phyloP scores from a whole-genome alignment of 495 filamentous ascomycete genomes.

The Aspergillus taichungensis region DNA sequence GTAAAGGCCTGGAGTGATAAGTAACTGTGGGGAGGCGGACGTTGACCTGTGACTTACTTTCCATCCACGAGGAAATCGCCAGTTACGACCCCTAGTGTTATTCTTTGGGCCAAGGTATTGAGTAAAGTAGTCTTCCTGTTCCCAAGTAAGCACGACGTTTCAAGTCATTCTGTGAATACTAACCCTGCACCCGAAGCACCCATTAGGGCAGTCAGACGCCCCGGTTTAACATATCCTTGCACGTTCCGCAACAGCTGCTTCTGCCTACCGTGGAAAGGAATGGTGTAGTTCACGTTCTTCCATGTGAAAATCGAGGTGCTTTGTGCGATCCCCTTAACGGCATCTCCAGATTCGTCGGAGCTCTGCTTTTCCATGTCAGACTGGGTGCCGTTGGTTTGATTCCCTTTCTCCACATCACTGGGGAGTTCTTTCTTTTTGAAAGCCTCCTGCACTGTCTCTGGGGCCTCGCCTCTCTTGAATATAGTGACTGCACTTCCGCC shows the following conservation, averaged over 20 bases:
- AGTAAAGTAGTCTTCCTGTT: slow-evolving; percentile 46
- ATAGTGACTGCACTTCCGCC: slow-evolving; percentile 63
- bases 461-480: slow-evolving; percentile 55
- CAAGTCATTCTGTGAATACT: slow-evolving; percentile 2
- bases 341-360: slow-evolving; percentile 11
- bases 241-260: slow-evolving; percentile 53
- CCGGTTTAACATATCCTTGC: slow-evolving; percentile 62
- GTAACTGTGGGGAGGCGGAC: neutral
- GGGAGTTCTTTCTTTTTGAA: slow-evolving; percentile 22
- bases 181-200: slow-evolving; percentile 56
- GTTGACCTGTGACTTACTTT: slow-evolving; percentile 16
- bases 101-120: slow-evolving; percentile 46
- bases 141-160: slow-evolving; percentile 2
- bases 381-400: slow-evolving; percentile 17
- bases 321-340: slow-evolving; percentile 40
- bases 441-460: slow-evolving; percentile 41
- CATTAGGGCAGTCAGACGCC: slow-evolving; percentile 64
- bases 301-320: slow-evolving; percentile 67
- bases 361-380: slow-evolving; percentile 18
- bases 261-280: slow-evolving; percentile 52
- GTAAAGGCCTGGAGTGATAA: slow-evolving; percentile 26
- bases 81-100: slow-evolving; percentile 43
- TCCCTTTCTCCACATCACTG: slow-evolving; percentile 41
- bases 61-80: slow-evolving; percentile 49
- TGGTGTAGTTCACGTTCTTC: slow-evolving; percentile 68